Evolutionary conservation across 805 yeast genomes (phyloP).

Genomic region (Zygosaccharomyces lentus): DNA sequence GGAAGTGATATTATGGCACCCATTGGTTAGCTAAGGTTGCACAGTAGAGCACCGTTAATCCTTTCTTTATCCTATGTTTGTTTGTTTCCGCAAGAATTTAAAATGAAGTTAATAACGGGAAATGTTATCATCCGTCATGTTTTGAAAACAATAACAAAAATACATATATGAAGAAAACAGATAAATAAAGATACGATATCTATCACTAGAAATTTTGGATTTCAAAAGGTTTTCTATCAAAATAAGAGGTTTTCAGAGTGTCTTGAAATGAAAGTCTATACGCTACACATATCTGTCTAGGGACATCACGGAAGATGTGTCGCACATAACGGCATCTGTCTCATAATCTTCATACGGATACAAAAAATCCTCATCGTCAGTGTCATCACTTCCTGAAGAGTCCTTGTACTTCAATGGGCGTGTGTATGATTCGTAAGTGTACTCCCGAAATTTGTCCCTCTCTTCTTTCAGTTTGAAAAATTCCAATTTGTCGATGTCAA

Average conservation of each 20-base stretch:
- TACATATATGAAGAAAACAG: no score
- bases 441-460: conserved; percentile 18
- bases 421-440: conserved; percentile 19
- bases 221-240: conserved; percentile 4
- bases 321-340: neutral
- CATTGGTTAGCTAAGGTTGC: conserved; percentile 37
- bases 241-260: neutral
- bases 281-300: conserved; percentile 6
- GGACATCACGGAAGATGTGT: conserved; percentile 6
- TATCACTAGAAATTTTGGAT: neutral
- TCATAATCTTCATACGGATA: neutral
- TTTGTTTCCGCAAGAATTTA: no score
- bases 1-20: conserved; percentile 74
- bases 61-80: neutral
- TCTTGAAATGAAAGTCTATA: neutral
- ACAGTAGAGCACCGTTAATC: neutral
- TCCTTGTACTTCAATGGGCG: conserved; percentile 12
- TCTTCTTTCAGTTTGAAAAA: conserved; percentile 25
- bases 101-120: no score
- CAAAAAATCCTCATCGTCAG: neutral
- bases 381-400: neutral
- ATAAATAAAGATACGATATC: no score
- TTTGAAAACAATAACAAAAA: no score
- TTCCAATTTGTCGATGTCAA: conserved; percentile 26
- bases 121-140: no score